phyloP scores from a whole-genome alignment of 1,139 yeast species.

The Geotrichum cucujoidarum region DNA sequence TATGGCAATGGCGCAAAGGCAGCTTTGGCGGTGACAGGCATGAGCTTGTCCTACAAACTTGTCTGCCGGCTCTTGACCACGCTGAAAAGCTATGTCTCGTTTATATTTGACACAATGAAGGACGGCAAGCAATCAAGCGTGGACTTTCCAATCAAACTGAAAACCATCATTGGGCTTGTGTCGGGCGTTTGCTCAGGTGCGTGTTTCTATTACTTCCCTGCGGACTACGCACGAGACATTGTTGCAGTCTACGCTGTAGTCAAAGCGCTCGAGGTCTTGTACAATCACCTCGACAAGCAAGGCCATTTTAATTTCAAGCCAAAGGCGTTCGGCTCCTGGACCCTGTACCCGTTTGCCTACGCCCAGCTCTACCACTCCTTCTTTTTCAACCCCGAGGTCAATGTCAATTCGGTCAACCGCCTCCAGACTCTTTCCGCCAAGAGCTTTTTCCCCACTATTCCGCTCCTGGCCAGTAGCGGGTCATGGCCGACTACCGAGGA shows the following conservation, averaged over 20 bases:
- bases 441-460: slow-evolving; percentile 24
- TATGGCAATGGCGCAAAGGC: background rate
- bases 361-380: slow-evolving; percentile 38
- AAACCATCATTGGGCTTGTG: background rate
- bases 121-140: background rate
- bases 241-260: slow-evolving; percentile 35
- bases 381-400: slow-evolving; percentile 34
- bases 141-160: background rate
- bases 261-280: slow-evolving; percentile 36
- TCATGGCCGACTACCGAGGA: slow-evolving; percentile 36
- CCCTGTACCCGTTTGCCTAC: slow-evolving; percentile 39
- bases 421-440: background rate
- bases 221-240: slow-evolving; percentile 26
- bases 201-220: slow-evolving; percentile 25
- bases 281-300: slow-evolving; percentile 35
- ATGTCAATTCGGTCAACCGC: background rate
- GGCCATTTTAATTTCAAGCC: slow-evolving; percentile 32
- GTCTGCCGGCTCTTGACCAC: background rate
- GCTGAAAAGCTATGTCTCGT: background rate
- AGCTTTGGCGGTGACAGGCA: background rate
- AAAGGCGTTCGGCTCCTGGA: slow-evolving; percentile 38
- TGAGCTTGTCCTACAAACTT: background rate
- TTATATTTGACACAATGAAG: background rate
- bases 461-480: background rate
- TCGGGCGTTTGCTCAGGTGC: slow-evolving; percentile 10